Evolutionary conservation across 2,329 filamentous ascomycete species (phyloP), one percentile per base, ranked within the genome.

Genomic region (Didymella segeticola): DNA sequence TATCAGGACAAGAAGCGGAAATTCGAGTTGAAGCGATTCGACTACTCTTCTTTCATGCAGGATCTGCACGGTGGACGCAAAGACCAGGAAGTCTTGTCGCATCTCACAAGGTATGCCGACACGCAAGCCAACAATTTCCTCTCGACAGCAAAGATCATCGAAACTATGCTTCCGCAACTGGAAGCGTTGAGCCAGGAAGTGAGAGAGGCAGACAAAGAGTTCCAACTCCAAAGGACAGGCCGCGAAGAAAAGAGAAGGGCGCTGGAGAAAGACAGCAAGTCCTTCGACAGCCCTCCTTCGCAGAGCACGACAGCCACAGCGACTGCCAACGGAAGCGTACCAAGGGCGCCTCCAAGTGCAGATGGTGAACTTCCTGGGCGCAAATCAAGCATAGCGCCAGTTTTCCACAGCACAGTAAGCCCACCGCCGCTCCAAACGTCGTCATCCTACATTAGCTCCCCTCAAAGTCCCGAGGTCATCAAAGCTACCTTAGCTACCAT

Each of bases 41-140:
- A 99, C 75, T 99, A 99, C 74, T 98, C 93, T 3, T 96, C 91
- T 12, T 99, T 98, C 71, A 96, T 99, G 90, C 93, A 98, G 69
- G 95, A 99, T 78, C 82, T 99, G n/a, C 95, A 98, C 60, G 95
- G 95, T 25, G 95, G 95, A n/a, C 88, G 95, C 58, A 99, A 98
- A 73, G 95, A 99, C 68, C 95, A 98, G 70, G 95, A 99, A 73
- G 90, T 99, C 4, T 77, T 99, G 25, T 98, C 93, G 1, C 90
- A 97, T 70, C 82, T 99, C 26, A 99, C 95, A 1, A 93, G 89
- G 71, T 99, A 93, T 72, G 96, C 96, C 9, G 92, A 96, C 71
- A 86, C 89, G 3, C 95, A 99, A 71, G 91, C 95, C 14, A 88
- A 86, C 66, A 88, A 85, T 54, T 98, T 96, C 68, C 80, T 98